Conservation (phyloP, 495 filamentous ascomycete species). For the Lophiostoma macrostomum region DNA sequence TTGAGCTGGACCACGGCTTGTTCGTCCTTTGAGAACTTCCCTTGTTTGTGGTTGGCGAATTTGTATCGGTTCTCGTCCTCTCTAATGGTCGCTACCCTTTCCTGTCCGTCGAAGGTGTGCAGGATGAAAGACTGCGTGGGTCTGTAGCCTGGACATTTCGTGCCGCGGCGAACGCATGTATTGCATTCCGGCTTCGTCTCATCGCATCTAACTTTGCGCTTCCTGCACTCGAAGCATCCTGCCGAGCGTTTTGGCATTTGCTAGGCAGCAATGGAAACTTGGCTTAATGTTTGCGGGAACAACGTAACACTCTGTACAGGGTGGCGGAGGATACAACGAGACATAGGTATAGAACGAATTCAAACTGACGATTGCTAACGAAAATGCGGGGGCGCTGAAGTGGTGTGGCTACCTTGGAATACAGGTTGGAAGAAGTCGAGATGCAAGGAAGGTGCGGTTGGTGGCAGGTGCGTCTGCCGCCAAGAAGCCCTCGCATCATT, state of each 20-base stretch:
- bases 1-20: neutral
- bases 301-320: too few relatives aligned
- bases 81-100: conserved; percentile 12
- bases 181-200: conserved; percentile 29
- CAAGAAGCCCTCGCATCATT: too few relatives aligned
- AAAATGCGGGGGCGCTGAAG: too few relatives aligned
- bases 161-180: conserved; percentile 21
- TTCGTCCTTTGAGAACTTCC: neutral
- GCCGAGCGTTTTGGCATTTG: conserved; percentile 28
- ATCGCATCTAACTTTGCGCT: conserved; percentile 27
- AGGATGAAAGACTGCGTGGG: conserved; percentile 21
- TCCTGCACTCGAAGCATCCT: conserved; percentile 25
- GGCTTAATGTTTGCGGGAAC: too few relatives aligned
- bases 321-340: too few relatives aligned
- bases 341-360: too few relatives aligned
- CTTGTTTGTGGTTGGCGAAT: conserved; percentile 3
- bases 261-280: too few relatives aligned
- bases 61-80: conserved; percentile 25
- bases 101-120: conserved; percentile 17
- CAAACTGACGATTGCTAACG: too few relatives aligned
- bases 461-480: too few relatives aligned
- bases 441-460: too few relatives aligned
- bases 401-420: too few relatives aligned
- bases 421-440: too few relatives aligned
- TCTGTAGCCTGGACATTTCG: conserved; percentile 26